These are phyloP conservation scores for Cordyceps cateniannulata DNA, from an alignment of 2,329 filamentous ascomycete species.

Conservation along the genomic window DNA sequence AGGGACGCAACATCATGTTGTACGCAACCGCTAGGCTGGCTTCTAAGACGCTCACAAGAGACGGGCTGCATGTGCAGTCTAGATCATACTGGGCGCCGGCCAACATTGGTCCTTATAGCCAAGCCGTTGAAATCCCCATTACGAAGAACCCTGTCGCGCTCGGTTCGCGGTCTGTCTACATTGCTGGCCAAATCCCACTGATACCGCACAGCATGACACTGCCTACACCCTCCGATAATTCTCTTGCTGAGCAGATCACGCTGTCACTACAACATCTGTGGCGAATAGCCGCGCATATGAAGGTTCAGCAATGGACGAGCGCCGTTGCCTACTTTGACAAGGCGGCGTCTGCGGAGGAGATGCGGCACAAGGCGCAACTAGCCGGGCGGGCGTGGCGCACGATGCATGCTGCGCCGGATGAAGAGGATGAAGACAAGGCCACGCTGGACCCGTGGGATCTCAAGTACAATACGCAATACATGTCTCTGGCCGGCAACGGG, in stretches of 20 bases:
- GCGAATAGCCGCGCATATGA: constrained; percentile 68
- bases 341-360: constrained; percentile 21
- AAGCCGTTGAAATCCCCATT: constrained; percentile 59
- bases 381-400: constrained; percentile 42
- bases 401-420: constrained; percentile 36
- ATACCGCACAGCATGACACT: constrained; percentile 72
- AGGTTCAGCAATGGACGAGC: constrained; percentile 67
- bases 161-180: constrained; percentile 43
- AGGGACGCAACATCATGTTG: constrained; percentile 53
- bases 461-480: constrained; percentile 49
- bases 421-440: constrained; percentile 40
- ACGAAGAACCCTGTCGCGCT: constrained; percentile 14
- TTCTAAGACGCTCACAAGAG: constrained; percentile 32
- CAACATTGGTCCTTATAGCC: constrained; percentile 95
- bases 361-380: constrained; percentile 31
- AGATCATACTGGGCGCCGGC: constrained; percentile 96
- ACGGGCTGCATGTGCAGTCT: constrained; percentile 81
- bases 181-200: constrained; percentile 90
- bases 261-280: constrained; percentile 85
- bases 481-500: constrained; percentile 30
- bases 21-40: constrained; percentile 37
- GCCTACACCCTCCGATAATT: constrained; percentile 29
- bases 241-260: constrained; percentile 52
- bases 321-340: constrained; percentile 67
- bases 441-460: constrained; percentile 63